Conservation (phyloP, 2,329 filamentous ascomycete species). For the Bimuria novae-zelandiae region DNA sequence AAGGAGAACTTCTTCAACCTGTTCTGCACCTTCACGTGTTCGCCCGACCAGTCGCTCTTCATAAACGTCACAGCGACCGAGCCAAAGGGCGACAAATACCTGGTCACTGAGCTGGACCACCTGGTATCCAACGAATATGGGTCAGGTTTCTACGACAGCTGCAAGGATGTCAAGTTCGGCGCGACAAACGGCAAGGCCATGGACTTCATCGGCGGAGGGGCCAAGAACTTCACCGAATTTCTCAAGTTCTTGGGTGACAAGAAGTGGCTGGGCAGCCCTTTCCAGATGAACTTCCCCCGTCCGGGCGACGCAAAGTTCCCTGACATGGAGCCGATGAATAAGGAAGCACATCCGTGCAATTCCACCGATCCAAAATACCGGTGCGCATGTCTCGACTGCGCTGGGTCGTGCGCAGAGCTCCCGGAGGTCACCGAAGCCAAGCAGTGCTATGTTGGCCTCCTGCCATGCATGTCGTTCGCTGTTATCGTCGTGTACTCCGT, state of each 20-base stretch:
- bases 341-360: conserved; percentile 84
- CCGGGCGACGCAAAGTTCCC: conserved; percentile 63
- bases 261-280: conserved; percentile 88
- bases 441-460: conserved; percentile 78
- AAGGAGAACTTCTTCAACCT: conserved; percentile 98
- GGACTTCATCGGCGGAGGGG: conserved; percentile 92
- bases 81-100: conserved; percentile 61
- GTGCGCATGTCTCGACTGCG: conserved; percentile 94
- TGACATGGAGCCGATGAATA: conserved; percentile 72
- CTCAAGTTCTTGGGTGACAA: conserved; percentile 93
- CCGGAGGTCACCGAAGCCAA: conserved; percentile 72
- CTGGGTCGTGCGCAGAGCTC: conserved; percentile 79
- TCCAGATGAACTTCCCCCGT: conserved; percentile 92
- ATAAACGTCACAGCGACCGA: conserved; percentile 84
- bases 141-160: conserved; percentile 90
- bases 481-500: conserved; percentile 85
- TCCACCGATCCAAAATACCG: conserved; percentile 83
- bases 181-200: conserved; percentile 92
- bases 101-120: conserved; percentile 91
- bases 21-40: conserved; percentile 98
- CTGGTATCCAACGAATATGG: conserved; percentile 84
- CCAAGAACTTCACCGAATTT: conserved; percentile 84
- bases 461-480: conserved; percentile 94
- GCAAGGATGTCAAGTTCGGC: conserved; percentile 98
- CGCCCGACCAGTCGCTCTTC: conserved; percentile 93